These are phyloP conservation scores for Neonectria hederae DNA, from an alignment of 2,329 filamentous ascomycete species.

Conservation along the genomic window DNA sequence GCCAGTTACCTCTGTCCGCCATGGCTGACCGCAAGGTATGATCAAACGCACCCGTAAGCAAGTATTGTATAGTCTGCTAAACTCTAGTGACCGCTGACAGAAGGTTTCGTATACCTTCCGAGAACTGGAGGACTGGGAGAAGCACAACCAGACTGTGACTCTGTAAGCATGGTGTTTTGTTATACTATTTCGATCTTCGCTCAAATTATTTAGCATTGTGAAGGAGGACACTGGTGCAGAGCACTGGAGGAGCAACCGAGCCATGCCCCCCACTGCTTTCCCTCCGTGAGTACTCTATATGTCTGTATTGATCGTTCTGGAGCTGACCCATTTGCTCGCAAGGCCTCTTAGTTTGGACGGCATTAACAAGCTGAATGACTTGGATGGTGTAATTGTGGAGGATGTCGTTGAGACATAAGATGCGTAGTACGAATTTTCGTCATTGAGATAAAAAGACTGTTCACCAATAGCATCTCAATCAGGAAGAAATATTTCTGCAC, in stretches of 20 bases:
- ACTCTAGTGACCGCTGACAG: neutral
- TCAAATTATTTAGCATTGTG: neutral
- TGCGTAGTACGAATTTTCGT: neutral
- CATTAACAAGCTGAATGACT: neutral
- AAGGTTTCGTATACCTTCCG: neutral
- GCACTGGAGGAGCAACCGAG: neutral
- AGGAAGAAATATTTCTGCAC: neutral
- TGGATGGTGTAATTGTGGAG: neutral
- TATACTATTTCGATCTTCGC: neutral
- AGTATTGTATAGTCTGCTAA: neutral
- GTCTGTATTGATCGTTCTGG: too few species aligned
- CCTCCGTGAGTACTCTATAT: neutral
- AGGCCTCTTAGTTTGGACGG: neutral
- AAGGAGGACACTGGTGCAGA: neutral
- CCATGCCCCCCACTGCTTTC: neutral
- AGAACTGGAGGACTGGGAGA: neutral
- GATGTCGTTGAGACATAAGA: neutral
- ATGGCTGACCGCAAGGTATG: neutral
- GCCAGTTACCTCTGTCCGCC: neutral
- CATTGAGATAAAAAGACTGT: neutral
- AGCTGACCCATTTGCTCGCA: neutral
- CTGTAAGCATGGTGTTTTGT: neutral
- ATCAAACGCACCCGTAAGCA: neutral
- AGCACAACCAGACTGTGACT: neutral
- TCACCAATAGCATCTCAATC: neutral